A percentile compares a stretch with the other conserved stretches of the same genome.
These are phyloP conservation scores for Colletotrichum caudatum DNA, from an alignment of 2,329 filamentous ascomycete genomes.

Conservation along the genomic window DNA sequence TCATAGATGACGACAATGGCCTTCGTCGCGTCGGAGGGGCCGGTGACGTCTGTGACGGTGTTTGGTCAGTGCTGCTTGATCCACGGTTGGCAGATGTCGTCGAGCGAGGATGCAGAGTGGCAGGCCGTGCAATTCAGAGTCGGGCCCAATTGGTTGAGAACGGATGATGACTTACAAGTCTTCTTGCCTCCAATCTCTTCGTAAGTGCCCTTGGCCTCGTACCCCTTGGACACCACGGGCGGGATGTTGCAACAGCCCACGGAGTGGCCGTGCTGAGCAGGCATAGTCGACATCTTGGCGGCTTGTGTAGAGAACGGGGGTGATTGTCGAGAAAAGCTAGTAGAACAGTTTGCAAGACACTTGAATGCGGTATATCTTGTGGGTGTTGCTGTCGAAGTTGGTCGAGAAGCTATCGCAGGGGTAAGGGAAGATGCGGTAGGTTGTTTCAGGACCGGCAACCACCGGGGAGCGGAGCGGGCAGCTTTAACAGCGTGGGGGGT, in stretches of 20 bases:
- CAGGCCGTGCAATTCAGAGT: neutral
- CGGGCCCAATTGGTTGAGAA: neutral
- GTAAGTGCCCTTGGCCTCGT: conserved; percentile 67
- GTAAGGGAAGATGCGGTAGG: neutral
- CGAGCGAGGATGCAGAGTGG: neutral
- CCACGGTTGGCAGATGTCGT: neutral
- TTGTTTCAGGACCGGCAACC: conserved; percentile 11
- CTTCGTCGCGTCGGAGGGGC: conserved; percentile 62
- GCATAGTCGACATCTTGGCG: conserved; percentile 62
- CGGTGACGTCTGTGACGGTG: conserved; percentile 59
- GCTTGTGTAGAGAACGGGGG: conserved; percentile 18
- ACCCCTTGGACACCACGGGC: conserved; percentile 67
- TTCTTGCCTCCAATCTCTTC: conserved; percentile 67
- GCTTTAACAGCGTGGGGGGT: conserved; percentile 24
- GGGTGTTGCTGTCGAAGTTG: conserved; percentile 15
- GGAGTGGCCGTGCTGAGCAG: conserved; percentile 65
- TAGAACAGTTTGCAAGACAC: conserved; percentile 8
- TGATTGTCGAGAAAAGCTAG: neutral
- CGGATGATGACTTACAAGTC: conserved; percentile 55
- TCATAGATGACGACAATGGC: conserved; percentile 74
- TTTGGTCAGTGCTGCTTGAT: neutral
- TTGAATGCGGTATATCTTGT: conserved; percentile 5
- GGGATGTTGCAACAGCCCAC: conserved; percentile 70
- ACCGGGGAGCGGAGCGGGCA: conserved; percentile 25
- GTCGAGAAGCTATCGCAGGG: conserved; percentile 15